phyloP scores from a whole-genome alignment of 768 basidiomycete species.

The Termitomyces sp. region DNA sequence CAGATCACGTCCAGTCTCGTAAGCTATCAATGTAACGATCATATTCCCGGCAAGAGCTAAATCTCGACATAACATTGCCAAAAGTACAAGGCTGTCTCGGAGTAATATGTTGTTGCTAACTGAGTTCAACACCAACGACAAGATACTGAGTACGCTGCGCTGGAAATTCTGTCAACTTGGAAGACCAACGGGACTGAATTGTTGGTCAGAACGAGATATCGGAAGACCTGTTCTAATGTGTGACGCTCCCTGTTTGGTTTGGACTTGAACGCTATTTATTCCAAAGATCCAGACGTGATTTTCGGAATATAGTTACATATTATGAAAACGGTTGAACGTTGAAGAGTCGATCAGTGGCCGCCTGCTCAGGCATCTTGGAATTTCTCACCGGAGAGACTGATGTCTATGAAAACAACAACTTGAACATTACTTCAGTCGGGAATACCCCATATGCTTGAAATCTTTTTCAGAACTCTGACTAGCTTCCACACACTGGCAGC shows the following conservation, averaged over 20 bases:
- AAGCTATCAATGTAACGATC: too few species aligned
- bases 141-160: slow-evolving; percentile 20
- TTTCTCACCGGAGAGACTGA: not conserved
- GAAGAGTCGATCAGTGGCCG: too few species aligned
- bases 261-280: too few species aligned
- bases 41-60: too few species aligned
- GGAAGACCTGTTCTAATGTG: not conserved
- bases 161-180: slow-evolving; percentile 15
- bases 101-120: not conserved
- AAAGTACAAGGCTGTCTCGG: not conserved
- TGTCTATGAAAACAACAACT: not conserved
- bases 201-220: slow-evolving; percentile 9
- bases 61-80: not conserved
- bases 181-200: slow-evolving; percentile 20
- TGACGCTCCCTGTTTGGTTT: too few species aligned
- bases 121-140: not conserved
- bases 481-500: too few species aligned
- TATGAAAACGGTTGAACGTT: too few species aligned
- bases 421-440: not conserved
- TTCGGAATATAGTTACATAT: too few species aligned
- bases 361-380: not conserved
- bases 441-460: too few species aligned
- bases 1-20: not conserved
- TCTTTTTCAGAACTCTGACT: not conserved
- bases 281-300: too few species aligned